These are phyloP conservation scores for Cephalotrichum gorgonifer DNA, from an alignment of 2,329 filamentous ascomycete genomes.

Conservation along the genomic window DNA sequence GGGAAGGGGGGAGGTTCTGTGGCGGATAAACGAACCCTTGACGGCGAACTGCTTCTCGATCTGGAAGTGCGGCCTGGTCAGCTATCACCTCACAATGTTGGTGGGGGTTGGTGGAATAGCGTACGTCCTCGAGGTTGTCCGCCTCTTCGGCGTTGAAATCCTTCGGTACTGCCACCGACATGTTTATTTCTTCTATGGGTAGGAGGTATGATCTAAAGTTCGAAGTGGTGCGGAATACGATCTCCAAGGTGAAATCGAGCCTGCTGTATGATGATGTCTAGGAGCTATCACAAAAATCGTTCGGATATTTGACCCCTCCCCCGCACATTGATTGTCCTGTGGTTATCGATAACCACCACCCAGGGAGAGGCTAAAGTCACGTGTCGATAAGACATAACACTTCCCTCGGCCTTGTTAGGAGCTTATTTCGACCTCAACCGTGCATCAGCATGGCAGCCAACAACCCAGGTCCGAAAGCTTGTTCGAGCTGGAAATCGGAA, in stretches of 20 bases:
- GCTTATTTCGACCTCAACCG: neutral
- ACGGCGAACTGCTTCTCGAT: constrained; percentile 99
- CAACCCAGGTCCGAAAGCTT: neutral
- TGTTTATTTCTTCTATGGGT: neutral
- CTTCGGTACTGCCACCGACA: constrained; percentile 27
- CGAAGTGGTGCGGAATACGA: neutral
- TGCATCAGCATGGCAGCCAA: neutral
- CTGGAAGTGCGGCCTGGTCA: constrained; percentile 29
- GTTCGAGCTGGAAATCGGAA: too few relatives aligned
- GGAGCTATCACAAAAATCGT: neutral
- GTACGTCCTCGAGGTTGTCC: constrained; percentile 43
- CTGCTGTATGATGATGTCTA: neutral
- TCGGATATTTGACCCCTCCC: neutral
- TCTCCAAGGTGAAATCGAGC: neutral
- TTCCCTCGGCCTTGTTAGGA: neutral
- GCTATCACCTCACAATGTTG: neutral
- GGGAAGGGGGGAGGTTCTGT: neutral
- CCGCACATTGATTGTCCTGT: neutral
- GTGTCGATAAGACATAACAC: neutral
- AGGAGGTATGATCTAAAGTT: neutral
- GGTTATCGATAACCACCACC: neutral
- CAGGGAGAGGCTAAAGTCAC: neutral
- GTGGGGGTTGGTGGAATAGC: constrained; percentile 15
- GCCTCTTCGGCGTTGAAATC: constrained; percentile 50
- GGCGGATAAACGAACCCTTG: constrained; percentile 52